Base-by-base conservation (phyloP, 164 flowering plant species). In the Euptelea pleiosperma region DNA sequence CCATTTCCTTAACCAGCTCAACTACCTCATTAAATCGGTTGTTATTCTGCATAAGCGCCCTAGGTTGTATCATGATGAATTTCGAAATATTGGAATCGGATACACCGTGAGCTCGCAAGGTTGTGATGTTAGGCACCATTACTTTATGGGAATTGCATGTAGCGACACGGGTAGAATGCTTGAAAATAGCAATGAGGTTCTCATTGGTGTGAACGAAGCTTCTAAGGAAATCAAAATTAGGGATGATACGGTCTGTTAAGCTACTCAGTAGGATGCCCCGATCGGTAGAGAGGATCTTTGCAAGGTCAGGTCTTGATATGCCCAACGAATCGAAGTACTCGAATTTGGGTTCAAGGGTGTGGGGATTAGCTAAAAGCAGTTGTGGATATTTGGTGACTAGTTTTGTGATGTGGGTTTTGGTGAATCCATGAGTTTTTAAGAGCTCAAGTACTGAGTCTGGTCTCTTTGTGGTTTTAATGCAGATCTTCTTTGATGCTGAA, bases 111-210 rank as follows among this genome's bases (percentile, higher is more conserved):
- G 18, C 9, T 47, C 24, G 21, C 54, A 59, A 34, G 22, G 31
- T 16, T 7, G 43, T 15, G 21, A 59, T 59, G 24, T 47, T 59
- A 18, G 44, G 44, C 18, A 15, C 40, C 44, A 57, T 57, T 7
- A 29, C 28, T 42, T 43, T 44, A 28, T 52, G 42, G 2, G 30
- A 11, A 28, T 10, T 8, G 5, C 29, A 22, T 1, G 22, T 3
- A 16, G 26, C 6, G 6, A 29, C 8, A 16, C 55, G 0, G 2
- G 8, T 4, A 2, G 2, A 1, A 5, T 26, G 11, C 5, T 18
- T 35, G 5, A 59, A 11, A 25, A 39, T n/a, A 18, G 12, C 11
- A 6, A 9, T 2, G n/a, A 34, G 4, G n/a, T 11, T 8, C 3
- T 22, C 41, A 33, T 33, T 11, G 1, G 21, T 46, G 30, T 45